Evolutionary conservation across 177 flowering plant genomes (phyloP), one percentile per base, ranked within the genome.

Genomic region (Vitis hybrid): DNA sequence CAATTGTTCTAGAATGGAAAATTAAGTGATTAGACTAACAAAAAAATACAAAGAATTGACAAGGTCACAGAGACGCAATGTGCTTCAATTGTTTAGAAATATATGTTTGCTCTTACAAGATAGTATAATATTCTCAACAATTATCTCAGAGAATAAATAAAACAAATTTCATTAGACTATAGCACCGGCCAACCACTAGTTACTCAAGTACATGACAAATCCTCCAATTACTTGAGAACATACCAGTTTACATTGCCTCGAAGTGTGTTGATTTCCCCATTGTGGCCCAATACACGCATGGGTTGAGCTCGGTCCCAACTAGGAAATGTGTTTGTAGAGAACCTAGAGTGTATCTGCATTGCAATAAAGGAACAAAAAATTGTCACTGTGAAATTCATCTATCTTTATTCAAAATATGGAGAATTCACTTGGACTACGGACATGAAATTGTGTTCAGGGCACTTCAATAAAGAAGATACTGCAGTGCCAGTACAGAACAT

Each of bases 221-320:
- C 14, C 6, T 19, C 7, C 10, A 21, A 6, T 35, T 13, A 30
- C 66, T 67, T 4, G 51, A 30, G 66, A 40, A 62, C 67, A 52
- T 84, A 96, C 99, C 99, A 96, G 75, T 96, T 96, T 9, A 90
- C 88, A 77, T 96, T 96, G 79, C 99, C 99, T 54, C 96, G 85
- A 49, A 96, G 97, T 11, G 99, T 96, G 76, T 96, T 96, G 59
- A 96, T 96, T 79, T 96, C 99, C 50, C 99, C 99, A 82, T 96
- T 96, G 78, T 96, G 99, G 63, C 98, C 99, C 71, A 96, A 70
- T 60, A 96, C 81, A 66, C 99, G 97, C 99, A 96, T 92, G 9
- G 99, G 99, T 79, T 96, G 99, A 79, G 99, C 97, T 75, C 99
- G 97, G 80, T 96, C 99, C 99, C 93, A 90, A 78, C 96, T 89